Conservation (phyloP, 2,329 filamentous ascomycete species). For the Blastomyces parvus region DNA sequence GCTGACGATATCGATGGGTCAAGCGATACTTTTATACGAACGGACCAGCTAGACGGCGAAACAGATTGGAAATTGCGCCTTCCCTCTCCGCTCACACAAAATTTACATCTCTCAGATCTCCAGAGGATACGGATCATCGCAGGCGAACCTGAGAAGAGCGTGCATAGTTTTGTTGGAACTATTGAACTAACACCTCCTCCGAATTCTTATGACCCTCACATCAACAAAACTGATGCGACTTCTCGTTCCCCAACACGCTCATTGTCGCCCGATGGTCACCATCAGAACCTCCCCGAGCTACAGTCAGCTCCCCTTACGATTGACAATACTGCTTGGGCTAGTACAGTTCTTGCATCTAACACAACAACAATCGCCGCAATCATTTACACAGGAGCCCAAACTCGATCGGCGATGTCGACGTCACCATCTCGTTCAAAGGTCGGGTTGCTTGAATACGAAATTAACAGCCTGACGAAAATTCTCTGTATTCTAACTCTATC, state of each 20-base stretch:
- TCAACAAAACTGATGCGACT: constrained; percentile 21
- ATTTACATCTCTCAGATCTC: constrained; percentile 63
- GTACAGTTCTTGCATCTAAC: constrained; percentile 91
- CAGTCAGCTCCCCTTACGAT: constrained; percentile 71
- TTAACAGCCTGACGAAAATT: constrained; percentile 95
- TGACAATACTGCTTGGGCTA: constrained; percentile 98
- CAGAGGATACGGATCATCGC: constrained; percentile 59
- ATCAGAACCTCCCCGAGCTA: constrained; percentile 19
- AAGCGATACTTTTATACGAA: constrained; percentile 92
- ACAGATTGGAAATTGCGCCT: constrained; percentile 96
- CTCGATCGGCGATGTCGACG: constrained; percentile 85
- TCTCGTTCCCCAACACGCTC: constrained; percentile 11
- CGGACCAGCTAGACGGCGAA: constrained; percentile 93
- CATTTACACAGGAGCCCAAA: constrained; percentile 90
- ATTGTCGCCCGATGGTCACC: constrained; percentile 16
- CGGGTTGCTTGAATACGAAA: constrained; percentile 86
- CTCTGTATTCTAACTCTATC: constrained; percentile 79
- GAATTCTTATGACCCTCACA: constrained; percentile 37
- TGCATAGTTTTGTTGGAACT: constrained; percentile 91
- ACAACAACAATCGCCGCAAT: constrained; percentile 81
- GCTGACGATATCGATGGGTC: constrained; percentile 31
- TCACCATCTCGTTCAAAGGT: constrained; percentile 87
- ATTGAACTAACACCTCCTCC: constrained; percentile 59
- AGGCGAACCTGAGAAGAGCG: constrained; percentile 82
- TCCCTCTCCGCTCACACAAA: constrained; percentile 76